Percentiles rank a stretch among this genome's conserved stretches.
These are phyloP conservation scores for Serendipita sp. DNA, from an alignment of 1,284 basidiomycete genomes.

Conservation along the genomic window DNA sequence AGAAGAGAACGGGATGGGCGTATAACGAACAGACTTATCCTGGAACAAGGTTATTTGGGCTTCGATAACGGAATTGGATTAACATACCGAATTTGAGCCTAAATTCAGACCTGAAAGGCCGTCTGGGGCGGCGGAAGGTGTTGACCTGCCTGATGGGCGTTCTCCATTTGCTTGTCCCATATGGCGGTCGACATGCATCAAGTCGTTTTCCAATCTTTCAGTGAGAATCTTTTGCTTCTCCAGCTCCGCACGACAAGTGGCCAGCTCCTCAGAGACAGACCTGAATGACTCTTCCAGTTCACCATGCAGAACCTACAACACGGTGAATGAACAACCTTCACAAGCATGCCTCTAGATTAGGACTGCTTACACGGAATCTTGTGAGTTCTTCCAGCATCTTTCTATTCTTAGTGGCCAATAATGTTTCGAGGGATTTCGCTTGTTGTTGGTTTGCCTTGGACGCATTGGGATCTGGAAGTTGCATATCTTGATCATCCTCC, in stretches of 20 bases:
- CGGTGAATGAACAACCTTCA: background rate
- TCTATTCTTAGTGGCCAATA: slow-evolving; percentile 88
- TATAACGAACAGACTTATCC: slow-evolving; percentile 34
- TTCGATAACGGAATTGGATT: slow-evolving; percentile 1
- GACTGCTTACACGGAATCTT: slow-evolving; percentile 56
- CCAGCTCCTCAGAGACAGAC: slow-evolving; percentile 44
- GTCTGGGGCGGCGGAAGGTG: slow-evolving; percentile 24
- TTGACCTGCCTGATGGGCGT: slow-evolving; percentile 12
- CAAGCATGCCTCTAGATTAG: background rate
- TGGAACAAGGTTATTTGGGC: slow-evolving; percentile 15
- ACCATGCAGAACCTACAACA: slow-evolving; percentile 57
- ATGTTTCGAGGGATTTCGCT: slow-evolving; percentile 74
- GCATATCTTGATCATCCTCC: slow-evolving; percentile 39
- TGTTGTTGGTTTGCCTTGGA: slow-evolving; percentile 61
- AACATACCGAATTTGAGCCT: slow-evolving; percentile 36
- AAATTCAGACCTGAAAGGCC: slow-evolving; percentile 61
- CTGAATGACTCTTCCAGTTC: slow-evolving; percentile 62
- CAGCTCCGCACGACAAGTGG: slow-evolving; percentile 48
- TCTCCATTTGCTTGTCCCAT: slow-evolving; percentile 12
- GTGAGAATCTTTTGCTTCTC: slow-evolving; percentile 67
- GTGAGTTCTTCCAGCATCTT: slow-evolving; percentile 89
- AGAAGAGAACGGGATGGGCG: slow-evolving; percentile 53
- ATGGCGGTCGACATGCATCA: slow-evolving; percentile 62
- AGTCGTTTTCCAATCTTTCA: slow-evolving; percentile 82
- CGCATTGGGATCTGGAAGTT: slow-evolving; percentile 76